Base-by-base conservation (phyloP, 176 grass and related monocot genomes). In the Phoenix roebelenii region DNA sequence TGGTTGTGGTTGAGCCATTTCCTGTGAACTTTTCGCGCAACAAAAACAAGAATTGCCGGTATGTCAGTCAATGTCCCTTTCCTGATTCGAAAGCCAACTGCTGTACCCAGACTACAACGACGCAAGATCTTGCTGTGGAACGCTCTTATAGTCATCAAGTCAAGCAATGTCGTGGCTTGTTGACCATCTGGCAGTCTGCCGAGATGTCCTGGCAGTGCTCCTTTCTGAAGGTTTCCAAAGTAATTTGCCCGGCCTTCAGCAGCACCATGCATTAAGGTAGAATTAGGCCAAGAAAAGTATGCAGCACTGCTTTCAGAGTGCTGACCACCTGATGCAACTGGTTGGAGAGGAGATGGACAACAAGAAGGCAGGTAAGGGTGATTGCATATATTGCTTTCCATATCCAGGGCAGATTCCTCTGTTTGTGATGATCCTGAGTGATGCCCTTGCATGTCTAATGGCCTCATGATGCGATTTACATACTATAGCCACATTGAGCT, bases 201-300 rank as follows among this genome's bases (percentile, higher is more conserved):
- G 58, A 76, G 70, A 81, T 93, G 82, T 55, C 80, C 71, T 5
- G 93, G 87, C 60, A 98, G 63, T 22, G 88, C 76, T 60, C 93
- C 93, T 73, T 98, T 98, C 49, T 87, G 85, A 74, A 98, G 93
- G 74, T 98, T 98, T 4, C 84, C 93, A 68, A 98, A 98, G 61
- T 98, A 92, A 80, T 98, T 98, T 62, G 93, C 93, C 17, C 93
- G 93, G 7, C 93, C 93, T 73, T 98, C 93, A 0, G 84, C 93
- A 5, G 84, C 79, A 50, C 93, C 89, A 64, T 83, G 84, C 25
- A 83, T 75, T 29, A 96, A 75, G 66, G 85, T 98, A 15, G 93
- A 98, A 6, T 84, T 79, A 2, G 93, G 93, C 93, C 93, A 98
- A 50, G 89, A 89, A 70, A 98, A 98, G 82, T 98, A 98, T 17